Percentiles rank a stretch among this genome's conserved stretches.
Conservation (phyloP, 1,139 yeast species). For the Kodamaea alishanica region DNA sequence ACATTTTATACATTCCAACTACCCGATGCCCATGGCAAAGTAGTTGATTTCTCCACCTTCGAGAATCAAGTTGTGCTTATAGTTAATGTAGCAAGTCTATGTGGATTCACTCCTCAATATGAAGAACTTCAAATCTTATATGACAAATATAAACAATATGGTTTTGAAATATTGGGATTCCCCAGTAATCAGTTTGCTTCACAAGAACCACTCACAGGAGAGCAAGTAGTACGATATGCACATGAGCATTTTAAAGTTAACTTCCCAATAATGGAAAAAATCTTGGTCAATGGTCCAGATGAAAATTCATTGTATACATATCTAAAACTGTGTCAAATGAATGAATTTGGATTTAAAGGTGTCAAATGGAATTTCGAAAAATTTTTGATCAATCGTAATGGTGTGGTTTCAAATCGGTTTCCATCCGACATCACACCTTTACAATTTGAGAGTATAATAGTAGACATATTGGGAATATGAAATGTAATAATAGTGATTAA, state of each 20-base stretch:
- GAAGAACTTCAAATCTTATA: slow-evolving; percentile 32
- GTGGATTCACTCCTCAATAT: slow-evolving; percentile 46
- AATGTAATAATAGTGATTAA: neutral
- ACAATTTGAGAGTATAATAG: slow-evolving; percentile 48
- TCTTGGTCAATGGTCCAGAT: slow-evolving; percentile 34
- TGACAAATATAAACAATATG: slow-evolving; percentile 27
- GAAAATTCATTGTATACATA: slow-evolving; percentile 29
- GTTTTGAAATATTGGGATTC: slow-evolving; percentile 37
- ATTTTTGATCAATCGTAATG: slow-evolving; percentile 69
- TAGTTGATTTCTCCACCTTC: slow-evolving; percentile 18
- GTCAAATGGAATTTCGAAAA: slow-evolving; percentile 96
- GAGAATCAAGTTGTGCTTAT: slow-evolving; percentile 35
- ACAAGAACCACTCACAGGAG: slow-evolving; percentile 73
- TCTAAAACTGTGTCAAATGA: slow-evolving; percentile 33
- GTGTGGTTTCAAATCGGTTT: slow-evolving; percentile 69
- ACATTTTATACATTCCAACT: slow-evolving; percentile 18
- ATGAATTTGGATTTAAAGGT: slow-evolving; percentile 72
- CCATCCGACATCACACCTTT: slow-evolving; percentile 68
- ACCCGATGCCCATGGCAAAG: slow-evolving; percentile 4
- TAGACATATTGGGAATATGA: slow-evolving; percentile 33
- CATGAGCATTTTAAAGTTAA: slow-evolving; percentile 58
- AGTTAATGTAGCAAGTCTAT: slow-evolving; percentile 45
- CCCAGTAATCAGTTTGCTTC: slow-evolving; percentile 43
- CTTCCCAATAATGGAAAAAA: slow-evolving; percentile 39
- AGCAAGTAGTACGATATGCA: slow-evolving; percentile 63